Evolutionary conservation across 495 filamentous ascomycete species (phyloP).

Genomic region (Xylaria sp.): DNA sequence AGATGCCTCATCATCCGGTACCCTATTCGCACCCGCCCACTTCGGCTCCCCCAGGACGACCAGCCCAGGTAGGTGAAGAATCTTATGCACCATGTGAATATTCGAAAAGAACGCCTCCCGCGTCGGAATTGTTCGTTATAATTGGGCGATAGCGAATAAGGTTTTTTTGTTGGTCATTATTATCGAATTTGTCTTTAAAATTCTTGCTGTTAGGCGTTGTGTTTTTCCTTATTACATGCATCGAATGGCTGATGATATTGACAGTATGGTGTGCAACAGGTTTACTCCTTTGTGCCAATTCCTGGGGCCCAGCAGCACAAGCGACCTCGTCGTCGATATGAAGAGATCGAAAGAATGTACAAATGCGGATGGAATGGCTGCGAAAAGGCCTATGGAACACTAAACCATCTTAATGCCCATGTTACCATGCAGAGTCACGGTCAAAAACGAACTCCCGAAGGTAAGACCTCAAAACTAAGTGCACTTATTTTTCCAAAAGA

Average conservation of each 20-base stretch:
- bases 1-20: slow-evolving; percentile 56
- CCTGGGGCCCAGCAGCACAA: slow-evolving; percentile 98
- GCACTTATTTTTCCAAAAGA: not conserved
- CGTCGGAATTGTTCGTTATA: not conserved
- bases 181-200: not conserved
- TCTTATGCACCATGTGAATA: not conserved
- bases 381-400: slow-evolving; percentile 95
- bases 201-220: not conserved
- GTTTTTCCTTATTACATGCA: slow-evolving; percentile 23
- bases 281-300: slow-evolving; percentile 98
- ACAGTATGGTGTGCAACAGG: slow-evolving; percentile 62
- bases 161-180: not conserved
- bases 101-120: not conserved
- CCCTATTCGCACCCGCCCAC: slow-evolving; percentile 63
- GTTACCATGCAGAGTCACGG: slow-evolving; percentile 98
- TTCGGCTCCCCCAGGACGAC: slow-evolving; percentile 59
- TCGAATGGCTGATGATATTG: slow-evolving; percentile 44
- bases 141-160: not conserved
- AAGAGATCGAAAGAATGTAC: slow-evolving; percentile 99
- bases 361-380: slow-evolving; percentile 99
- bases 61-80: slow-evolving; percentile 71
- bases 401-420: slow-evolving; percentile 96
- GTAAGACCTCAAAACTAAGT: slow-evolving; percentile 59
- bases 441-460: slow-evolving; percentile 91
- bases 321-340: slow-evolving; percentile 89